These are phyloP conservation scores for Aspergillus cavernicola DNA, from an alignment of 495 filamentous ascomycete species.

Conservation along the genomic window DNA sequence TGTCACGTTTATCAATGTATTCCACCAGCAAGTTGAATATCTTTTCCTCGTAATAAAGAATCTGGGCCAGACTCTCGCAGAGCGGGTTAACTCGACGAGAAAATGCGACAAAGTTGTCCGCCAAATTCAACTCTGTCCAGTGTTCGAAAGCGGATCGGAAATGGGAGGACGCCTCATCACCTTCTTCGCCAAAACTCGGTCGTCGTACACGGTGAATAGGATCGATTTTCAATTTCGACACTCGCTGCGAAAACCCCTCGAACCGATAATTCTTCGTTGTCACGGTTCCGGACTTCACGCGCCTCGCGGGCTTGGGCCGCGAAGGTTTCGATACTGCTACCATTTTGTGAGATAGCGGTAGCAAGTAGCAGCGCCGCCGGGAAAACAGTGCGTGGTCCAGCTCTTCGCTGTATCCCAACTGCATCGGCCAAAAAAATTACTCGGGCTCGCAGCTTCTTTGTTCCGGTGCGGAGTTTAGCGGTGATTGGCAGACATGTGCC, in stretches of 20 bases:
- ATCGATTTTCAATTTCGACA: constrained; percentile 90
- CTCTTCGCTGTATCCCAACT: constrained; percentile 23
- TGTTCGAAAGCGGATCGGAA: constrained; percentile 75
- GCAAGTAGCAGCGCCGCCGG: constrained; percentile 25
- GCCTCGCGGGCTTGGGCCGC: constrained; percentile 61
- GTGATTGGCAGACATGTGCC: constrained; percentile 12
- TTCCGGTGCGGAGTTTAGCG: constrained; percentile 35
- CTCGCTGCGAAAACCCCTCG: constrained; percentile 88
- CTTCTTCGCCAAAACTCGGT: constrained; percentile 68
- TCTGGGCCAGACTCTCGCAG: constrained; percentile 85
- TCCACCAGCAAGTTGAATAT: constrained; percentile 75
- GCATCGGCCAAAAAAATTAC: constrained; percentile 42
- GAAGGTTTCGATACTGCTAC: constrained; percentile 59
- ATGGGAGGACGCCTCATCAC: constrained; percentile 72
- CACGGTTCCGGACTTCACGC: constrained; percentile 58
- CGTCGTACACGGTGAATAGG: constrained; percentile 82
- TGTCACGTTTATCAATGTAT: constrained; percentile 73
- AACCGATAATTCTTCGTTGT: constrained; percentile 81
- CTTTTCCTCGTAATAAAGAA: constrained; percentile 79
- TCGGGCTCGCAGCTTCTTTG: constrained; percentile 33
- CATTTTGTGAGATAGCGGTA: constrained; percentile 36
- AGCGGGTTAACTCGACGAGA: constrained; percentile 65
- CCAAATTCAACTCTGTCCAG: constrained; percentile 89
- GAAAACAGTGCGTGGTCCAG: constrained; percentile 19
- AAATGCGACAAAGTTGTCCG: constrained; percentile 73